Percentiles rank a stretch among this genome's conserved stretches.
Conservation (phyloP, 2,329 filamentous ascomycete species). For the Aureobasidium sp. region DNA sequence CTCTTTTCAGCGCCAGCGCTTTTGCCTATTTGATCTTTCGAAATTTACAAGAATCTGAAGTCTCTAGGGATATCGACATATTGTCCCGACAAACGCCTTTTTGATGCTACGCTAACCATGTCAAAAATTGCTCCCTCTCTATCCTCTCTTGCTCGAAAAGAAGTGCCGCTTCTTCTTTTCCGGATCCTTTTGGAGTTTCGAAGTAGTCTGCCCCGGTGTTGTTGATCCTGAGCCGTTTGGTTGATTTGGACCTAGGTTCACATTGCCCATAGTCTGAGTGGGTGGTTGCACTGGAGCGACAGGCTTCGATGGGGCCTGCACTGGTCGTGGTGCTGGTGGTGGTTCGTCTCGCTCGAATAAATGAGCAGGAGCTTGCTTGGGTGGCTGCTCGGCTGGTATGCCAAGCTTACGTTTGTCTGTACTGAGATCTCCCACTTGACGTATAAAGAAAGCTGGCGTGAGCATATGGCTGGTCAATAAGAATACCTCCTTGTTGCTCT, state of each 20-base stretch:
- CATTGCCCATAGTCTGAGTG: constrained; percentile 47
- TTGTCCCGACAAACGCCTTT: not conserved
- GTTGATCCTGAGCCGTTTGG: constrained; percentile 25
- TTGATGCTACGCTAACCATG: constrained; percentile 6
- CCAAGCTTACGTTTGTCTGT: constrained; percentile 66
- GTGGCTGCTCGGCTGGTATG: constrained; percentile 71
- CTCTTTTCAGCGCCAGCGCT: not conserved
- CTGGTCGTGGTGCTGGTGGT: constrained; percentile 23
- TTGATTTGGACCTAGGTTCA: constrained; percentile 40
- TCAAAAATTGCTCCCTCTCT: not conserved
- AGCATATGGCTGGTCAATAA: constrained; percentile 89
- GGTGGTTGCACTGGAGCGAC: constrained; percentile 35
- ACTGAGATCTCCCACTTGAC: constrained; percentile 73
- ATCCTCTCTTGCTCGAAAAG: constrained; percentile 32
- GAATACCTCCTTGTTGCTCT: constrained; percentile 72
- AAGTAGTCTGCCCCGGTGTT: constrained; percentile 21
- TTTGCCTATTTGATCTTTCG: not conserved
- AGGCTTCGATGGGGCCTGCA: constrained; percentile 23
- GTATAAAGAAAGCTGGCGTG: constrained; percentile 71
- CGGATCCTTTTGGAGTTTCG: constrained; percentile 48
- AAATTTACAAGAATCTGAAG: not conserved
- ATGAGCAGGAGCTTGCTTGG: constrained; percentile 74
- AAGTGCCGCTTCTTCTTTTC: constrained; percentile 53
- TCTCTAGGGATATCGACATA: not conserved
- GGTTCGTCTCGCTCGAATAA: constrained; percentile 64